Conservation (phyloP, 2,329 filamentous ascomycete species). For the Sclerotinia borealis region DNA sequence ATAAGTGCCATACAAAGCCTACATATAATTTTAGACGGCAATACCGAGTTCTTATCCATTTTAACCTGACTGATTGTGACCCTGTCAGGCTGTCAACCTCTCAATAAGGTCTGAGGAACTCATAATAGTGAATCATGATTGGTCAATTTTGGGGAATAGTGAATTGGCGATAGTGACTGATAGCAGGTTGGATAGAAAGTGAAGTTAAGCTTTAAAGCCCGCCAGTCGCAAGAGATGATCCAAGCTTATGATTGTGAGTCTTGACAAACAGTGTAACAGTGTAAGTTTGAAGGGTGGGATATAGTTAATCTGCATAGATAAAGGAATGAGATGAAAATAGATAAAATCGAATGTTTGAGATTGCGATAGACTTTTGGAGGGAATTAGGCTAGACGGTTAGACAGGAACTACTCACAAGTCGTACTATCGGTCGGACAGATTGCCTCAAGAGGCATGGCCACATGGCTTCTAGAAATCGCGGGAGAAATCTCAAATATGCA, state of each 20-base stretch:
- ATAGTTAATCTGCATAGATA: neutral
- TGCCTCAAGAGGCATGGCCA: neutral
- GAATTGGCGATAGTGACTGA: slow-evolving; percentile 3
- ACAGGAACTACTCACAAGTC: neutral
- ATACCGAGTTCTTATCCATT: slow-evolving; percentile 7
- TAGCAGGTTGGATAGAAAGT: neutral
- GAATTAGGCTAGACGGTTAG: neutral
- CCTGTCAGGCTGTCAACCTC: slow-evolving; percentile 10
- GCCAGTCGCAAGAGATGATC: neutral
- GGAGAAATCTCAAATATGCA: neutral
- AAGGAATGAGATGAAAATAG: neutral
- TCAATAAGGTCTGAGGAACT: slow-evolving; percentile 5
- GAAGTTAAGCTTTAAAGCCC: neutral
- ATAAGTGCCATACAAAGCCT: neutral
- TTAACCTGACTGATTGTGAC: neutral
- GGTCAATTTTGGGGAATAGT: neutral
- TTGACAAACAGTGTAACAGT: neutral
- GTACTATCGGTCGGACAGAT: neutral
- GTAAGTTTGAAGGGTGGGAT: neutral
- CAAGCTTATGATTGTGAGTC: neutral
- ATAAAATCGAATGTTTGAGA: neutral
- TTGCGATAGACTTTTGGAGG: neutral
- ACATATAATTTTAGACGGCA: neutral
- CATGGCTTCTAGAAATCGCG: neutral
- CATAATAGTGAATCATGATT: neutral